Base-by-base conservation (phyloP, 495 filamentous ascomycete genomes). In the Penicillium salamii region DNA sequence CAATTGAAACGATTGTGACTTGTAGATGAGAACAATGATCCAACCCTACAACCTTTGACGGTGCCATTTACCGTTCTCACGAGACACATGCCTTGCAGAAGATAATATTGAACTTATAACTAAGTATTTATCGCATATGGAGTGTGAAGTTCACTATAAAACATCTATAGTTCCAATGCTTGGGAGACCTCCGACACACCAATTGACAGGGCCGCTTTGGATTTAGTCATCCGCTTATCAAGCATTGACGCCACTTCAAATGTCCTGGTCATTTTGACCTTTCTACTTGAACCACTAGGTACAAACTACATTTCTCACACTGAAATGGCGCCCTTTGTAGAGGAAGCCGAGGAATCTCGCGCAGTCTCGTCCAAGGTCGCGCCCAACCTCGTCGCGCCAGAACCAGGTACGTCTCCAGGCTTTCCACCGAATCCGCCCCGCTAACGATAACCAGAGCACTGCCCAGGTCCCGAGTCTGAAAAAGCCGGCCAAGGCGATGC, bases 401-500 rank as follows among this genome's bases (percentile, higher is more conserved):
- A 96, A 59, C 93, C 93, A 61, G 89, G 79, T 82, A 72, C 32
- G 63, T 57, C 21, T 48, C 46, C 58, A 32, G 43, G 49, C 20
- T 17, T 8, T 35, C 13, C 17, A 15, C 13, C 7, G 3, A 40
- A 40, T 15, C 8, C 28, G 32, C 26, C n/a, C 12, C 26, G n/a
- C 46, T 60, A 50, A 54, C 46, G 3, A 12, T 5, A 14, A 19
- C 12, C 50, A 82, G 86, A 97, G 68, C 91, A 97, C 77, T 98
- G 93, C 61, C 95, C 95, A 24, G 93, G 93, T 2, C 93, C 93
- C 29, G 90, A 96, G 70, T 93, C 89, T 20, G 78, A 89, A 53
- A 67, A 83, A 58, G 93, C 93, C 29, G 93, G 93, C 46, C 79
- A 86, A 72, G 85, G 83, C 43, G 89, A 92, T 66, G 88, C 90